Base-by-base conservation (phyloP, 1,284 basidiomycete genomes). In the Irpex lacteus region DNA sequence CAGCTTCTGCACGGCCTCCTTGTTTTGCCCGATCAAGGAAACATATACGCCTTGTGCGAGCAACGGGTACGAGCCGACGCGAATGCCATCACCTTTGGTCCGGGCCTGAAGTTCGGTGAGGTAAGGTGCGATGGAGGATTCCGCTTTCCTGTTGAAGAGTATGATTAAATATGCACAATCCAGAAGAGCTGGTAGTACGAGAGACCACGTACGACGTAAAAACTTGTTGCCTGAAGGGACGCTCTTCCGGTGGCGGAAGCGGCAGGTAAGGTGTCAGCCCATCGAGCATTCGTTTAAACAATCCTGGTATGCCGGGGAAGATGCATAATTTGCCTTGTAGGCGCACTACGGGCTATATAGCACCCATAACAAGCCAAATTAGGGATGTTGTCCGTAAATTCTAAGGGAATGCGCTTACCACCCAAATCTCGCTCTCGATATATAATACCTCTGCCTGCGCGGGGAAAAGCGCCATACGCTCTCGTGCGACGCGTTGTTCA, bases 61-160 rank as follows among this genome's bases (percentile, higher is more conserved):
- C 57, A 86, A 82, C 5, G 91, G 91, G 73, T 94, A 96, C 15
- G 90, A 93, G 3, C 95, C 94, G 36, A 97, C 85, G 71, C 92
- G 89, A 64, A 98, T 88, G 11, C 88, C 89, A 64, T 92, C 90
- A 2, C 83, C 78, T 72, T 86, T 88, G 15, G 95, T 85, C 55
- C 91, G 86, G 19, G 85, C 82, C 71, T 95, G 91, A 0, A 98
- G 82, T 13, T 84, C 78, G 0, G 91, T 90, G 37, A 98, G 83
- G 77, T 90, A 97, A 0, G 96, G 95, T 2, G 94, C 92, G 63
- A 98, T 98, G 64, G 86, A 87, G 2, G 91, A 94, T 78, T 98
- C 96, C 0, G 93, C 89, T 50, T 88, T 81, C 36, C 93, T 94
- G 71, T n/a, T n/a, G n/a, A n/a, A n/a, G n/a, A n/a, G n/a, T n/a